Conservation (phyloP, 805 yeast genomes). For the Barnettozyma pratensis region DNA sequence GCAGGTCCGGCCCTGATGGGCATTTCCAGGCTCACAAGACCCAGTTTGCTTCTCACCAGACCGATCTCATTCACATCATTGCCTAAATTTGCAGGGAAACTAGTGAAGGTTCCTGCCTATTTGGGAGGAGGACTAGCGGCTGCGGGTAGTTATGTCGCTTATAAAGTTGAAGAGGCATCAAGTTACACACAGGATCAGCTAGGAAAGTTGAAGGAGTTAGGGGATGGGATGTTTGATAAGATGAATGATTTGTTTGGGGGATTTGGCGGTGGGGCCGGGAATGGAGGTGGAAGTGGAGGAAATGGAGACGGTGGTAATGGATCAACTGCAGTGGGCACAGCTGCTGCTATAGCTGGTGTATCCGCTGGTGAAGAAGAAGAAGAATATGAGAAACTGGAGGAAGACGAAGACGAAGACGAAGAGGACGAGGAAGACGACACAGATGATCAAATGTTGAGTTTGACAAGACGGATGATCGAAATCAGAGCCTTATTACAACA, state of each 20-base stretch:
- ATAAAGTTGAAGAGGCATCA: slow-evolving; percentile 86
- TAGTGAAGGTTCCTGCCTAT: slow-evolving; percentile 66
- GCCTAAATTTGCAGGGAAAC: slow-evolving; percentile 51
- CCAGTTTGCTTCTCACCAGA: slow-evolving; percentile 6
- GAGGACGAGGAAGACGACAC: slow-evolving; percentile 55
- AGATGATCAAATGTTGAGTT: slow-evolving; percentile 75
- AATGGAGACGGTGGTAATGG: slow-evolving; percentile 29
- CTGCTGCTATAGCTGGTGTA: slow-evolving; percentile 43
- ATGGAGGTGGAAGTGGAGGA: slow-evolving; percentile 25
- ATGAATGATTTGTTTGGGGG: slow-evolving; percentile 22
- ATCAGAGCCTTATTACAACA: slow-evolving; percentile 73
- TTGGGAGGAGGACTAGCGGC: slow-evolving; percentile 92
- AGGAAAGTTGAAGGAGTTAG: slow-evolving; percentile 54
- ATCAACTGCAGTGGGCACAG: slow-evolving; percentile 54
- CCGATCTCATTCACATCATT: slow-evolving; percentile 27
- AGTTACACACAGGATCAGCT: slow-evolving; percentile 64
- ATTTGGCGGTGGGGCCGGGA: slow-evolving; percentile 18
- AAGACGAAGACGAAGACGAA: slow-evolving; percentile 48
- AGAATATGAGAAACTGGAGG: slow-evolving; percentile 30
- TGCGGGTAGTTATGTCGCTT: slow-evolving; percentile 88
- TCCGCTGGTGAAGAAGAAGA: slow-evolving; percentile 41
- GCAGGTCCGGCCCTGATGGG: neutral
- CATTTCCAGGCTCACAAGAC: neutral
- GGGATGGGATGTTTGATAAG: slow-evolving; percentile 47
- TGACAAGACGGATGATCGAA: slow-evolving; percentile 96